Evolutionary conservation across 2,329 filamentous ascomycete genomes (phyloP).

Genomic region (Xylariomycetidae sp.): DNA sequence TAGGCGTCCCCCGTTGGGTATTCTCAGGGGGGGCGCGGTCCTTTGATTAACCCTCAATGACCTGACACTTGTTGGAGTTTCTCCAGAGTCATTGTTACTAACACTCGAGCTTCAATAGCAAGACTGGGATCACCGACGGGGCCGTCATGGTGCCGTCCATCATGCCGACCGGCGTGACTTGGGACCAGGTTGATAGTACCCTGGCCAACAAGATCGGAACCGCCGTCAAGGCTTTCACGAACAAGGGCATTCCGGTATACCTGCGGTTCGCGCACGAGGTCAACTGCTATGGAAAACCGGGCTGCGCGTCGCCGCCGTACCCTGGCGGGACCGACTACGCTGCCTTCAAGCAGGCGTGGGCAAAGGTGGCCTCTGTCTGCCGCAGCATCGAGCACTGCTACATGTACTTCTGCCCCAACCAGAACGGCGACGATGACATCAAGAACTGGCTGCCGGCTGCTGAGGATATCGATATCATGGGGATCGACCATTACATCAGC

Average conservation of each 20-base stretch:
- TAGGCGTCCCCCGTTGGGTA: no score
- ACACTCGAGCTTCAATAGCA: not conserved
- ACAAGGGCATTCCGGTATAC: slow-evolving; percentile 11
- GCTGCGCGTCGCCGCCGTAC: slow-evolving; percentile 6
- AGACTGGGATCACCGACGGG: slow-evolving; percentile 9
- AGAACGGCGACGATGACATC: slow-evolving; percentile 10
- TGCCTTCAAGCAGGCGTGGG: slow-evolving; percentile 11
- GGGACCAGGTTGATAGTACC: slow-evolving; percentile 8
- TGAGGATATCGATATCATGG: slow-evolving; percentile 13
- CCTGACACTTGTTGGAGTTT: not conserved
- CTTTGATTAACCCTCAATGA: no score
- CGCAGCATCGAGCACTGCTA: slow-evolving; percentile 8
- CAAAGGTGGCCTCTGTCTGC: slow-evolving; percentile 8
- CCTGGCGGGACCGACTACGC: slow-evolving; percentile 8
- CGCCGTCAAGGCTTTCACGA: slow-evolving; percentile 10
- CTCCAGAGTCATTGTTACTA: not conserved
- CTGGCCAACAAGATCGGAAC: slow-evolving; percentile 9
- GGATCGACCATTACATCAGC: slow-evolving; percentile 11
- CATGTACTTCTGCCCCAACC: slow-evolving; percentile 15
- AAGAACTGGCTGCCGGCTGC: slow-evolving; percentile 13
- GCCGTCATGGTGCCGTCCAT: slow-evolving; percentile 19
- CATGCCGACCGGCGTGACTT: slow-evolving; percentile 16
- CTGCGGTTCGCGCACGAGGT: slow-evolving; percentile 18
- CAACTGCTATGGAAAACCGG: slow-evolving; percentile 13
- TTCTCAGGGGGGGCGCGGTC: no score